phyloP scores from a whole-genome alignment of 179 eudicot genomes.

The Heliamphora ciliata region DNA sequence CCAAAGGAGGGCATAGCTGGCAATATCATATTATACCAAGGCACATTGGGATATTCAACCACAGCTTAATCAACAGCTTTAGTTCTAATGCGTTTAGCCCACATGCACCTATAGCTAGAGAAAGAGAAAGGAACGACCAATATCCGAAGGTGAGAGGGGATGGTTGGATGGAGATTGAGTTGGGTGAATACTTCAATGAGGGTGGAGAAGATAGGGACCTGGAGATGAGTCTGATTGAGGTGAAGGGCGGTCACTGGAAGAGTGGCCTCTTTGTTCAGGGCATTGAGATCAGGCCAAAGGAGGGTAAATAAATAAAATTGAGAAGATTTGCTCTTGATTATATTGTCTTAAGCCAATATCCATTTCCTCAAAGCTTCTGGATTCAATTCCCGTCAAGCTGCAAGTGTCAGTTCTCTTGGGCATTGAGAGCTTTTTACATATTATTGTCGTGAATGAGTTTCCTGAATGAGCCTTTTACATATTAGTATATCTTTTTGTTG shows the following conservation, averaged over 20 bases:
- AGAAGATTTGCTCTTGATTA: not conserved
- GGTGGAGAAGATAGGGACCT: conserved; percentile 20
- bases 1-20: conserved; percentile 16
- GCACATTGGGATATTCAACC: not conserved
- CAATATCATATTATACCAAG: not conserved
- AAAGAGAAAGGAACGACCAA: not conserved
- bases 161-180: conserved; percentile 57
- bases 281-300: conserved; percentile 32
- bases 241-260: conserved; percentile 38
- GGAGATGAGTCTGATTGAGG: conserved; percentile 48
- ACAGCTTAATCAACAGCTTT: no score
- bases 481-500: no score
- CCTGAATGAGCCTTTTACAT: no score
- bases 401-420: not conserved
- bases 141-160: conserved; percentile 29
- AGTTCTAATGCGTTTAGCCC: no score
- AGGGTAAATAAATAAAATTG: not conserved
- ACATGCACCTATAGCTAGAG: no score
- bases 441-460: not conserved
- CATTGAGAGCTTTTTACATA: not conserved
- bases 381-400: no score
- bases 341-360: not conserved
- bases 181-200: conserved; percentile 34
- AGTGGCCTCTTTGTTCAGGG: conserved; percentile 55
- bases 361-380: not conserved